A percentile compares a stretch with the other conserved stretches of the same genome.
These are phyloP conservation scores for Dictyostelium citrinum DNA, from an alignment of 78 protist species.

Conservation along the genomic window DNA sequence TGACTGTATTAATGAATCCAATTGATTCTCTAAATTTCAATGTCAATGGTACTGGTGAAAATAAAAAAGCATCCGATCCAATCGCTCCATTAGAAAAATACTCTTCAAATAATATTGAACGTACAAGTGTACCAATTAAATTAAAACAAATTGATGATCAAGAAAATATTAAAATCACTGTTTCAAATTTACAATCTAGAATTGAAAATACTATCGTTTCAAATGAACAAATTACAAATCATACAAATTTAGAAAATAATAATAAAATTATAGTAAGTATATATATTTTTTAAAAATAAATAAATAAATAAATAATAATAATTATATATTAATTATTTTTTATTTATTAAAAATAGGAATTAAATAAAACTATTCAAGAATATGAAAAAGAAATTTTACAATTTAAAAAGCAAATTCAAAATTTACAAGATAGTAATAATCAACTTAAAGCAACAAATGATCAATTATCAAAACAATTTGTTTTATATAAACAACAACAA, in stretches of 20 bases:
- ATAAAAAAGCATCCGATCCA: conserved; percentile 16
- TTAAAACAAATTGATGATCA: background rate
- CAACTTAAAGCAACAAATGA: background rate
- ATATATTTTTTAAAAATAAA: too few species aligned
- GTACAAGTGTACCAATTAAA: conserved; percentile 20
- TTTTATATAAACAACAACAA: background rate
- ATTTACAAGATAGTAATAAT: background rate
- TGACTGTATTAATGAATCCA: conserved; percentile 7
- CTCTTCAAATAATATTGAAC: background rate
- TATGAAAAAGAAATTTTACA: background rate
- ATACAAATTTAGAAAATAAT: background rate
- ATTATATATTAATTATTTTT: too few species aligned
- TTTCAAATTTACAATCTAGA: background rate
- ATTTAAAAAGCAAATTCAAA: background rate
- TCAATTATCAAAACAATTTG: conserved; percentile 1
- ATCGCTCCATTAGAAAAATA: conserved; percentile 58
- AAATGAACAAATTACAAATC: background rate
- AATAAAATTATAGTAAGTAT: background rate
- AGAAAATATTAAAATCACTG: background rate
- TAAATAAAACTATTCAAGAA: background rate
- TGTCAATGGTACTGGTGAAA: background rate
- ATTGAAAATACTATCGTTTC: background rate
- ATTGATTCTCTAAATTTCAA: conserved; percentile 38
- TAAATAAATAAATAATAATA: too few species aligned
- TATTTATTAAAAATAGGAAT: background rate